Conservation (phyloP, 306 rosid species). For the Lathyrus aphaca region DNA sequence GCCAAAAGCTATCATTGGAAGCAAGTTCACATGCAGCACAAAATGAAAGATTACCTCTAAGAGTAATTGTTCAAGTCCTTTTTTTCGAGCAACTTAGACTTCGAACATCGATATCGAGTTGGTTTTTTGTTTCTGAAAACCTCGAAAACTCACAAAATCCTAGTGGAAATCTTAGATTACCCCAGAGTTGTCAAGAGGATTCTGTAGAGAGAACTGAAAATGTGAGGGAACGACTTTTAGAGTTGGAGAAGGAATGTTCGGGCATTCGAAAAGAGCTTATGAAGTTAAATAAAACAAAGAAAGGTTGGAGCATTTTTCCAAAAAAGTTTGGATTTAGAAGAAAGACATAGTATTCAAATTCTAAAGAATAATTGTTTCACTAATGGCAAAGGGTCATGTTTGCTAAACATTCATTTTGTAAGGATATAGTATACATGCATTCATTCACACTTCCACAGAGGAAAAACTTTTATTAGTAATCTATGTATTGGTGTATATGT, state of each 20-base stretch:
- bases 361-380: conserved; percentile 35
- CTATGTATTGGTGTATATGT: too few relatives aligned
- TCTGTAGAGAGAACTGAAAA: conserved; percentile 47
- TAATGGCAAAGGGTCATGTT: too few relatives aligned
- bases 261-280: conserved; percentile 69
- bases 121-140: conserved; percentile 86
- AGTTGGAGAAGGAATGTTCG: conserved; percentile 83
- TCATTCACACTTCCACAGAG: too few relatives aligned
- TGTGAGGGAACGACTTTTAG: conserved; percentile 67
- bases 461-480: too few relatives aligned
- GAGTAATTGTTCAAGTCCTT: conserved; percentile 82
- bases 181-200: conserved; percentile 46
- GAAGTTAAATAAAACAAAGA: conserved; percentile 69
- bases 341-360: conserved; percentile 51
- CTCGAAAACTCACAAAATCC: conserved; percentile 60
- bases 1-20: conserved; percentile 84
- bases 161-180: conserved; percentile 53
- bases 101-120: conserved; percentile 83
- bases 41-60: conserved; percentile 83
- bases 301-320: conserved; percentile 78
- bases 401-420: too few relatives aligned
- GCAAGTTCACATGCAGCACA: conserved; percentile 91
- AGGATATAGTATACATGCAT: too few relatives aligned
- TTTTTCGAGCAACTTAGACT: conserved; percentile 91
- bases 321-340: conserved; percentile 68